Conservation (phyloP, 2,329 filamentous ascomycete species). For the Lasiodiplodia sp. region DNA sequence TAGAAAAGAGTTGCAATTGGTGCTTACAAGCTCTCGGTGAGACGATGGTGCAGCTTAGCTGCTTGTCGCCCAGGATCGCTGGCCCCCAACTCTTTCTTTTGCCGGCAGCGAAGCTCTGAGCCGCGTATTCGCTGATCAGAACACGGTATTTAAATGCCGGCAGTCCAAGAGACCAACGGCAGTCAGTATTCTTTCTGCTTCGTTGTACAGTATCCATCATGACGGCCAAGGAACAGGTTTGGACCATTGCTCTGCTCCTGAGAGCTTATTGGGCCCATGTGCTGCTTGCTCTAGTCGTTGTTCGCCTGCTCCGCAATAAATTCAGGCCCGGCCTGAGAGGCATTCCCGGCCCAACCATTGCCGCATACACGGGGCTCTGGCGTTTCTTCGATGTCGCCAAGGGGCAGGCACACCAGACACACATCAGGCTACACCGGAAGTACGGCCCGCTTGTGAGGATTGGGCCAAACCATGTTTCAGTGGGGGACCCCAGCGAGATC, state of each 20-base stretch:
- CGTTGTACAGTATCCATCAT: background rate
- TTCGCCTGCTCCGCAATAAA: conserved; percentile 21
- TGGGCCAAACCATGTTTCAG: conserved; percentile 78
- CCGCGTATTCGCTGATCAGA: background rate
- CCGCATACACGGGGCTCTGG: conserved; percentile 77
- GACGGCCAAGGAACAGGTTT: background rate
- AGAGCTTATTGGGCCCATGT: background rate
- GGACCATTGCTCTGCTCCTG: background rate
- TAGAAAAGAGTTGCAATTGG: background rate
- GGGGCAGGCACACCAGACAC: conserved; percentile 58
- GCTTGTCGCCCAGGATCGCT: background rate
- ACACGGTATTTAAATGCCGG: background rate
- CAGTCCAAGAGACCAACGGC: background rate
- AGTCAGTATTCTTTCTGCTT: background rate
- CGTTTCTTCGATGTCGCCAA: conserved; percentile 66
- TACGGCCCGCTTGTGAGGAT: conserved; percentile 78
- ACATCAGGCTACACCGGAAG: conserved; percentile 74
- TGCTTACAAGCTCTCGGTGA: background rate
- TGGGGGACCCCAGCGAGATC: conserved; percentile 77
- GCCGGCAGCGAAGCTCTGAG: background rate
- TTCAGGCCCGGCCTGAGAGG: conserved; percentile 33
- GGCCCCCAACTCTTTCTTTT: background rate
- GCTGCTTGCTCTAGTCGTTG: background rate
- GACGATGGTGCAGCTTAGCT: background rate
- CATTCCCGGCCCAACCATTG: conserved; percentile 67